A percentile compares a stretch with the other conserved stretches of the same genome.
These are phyloP conservation scores for Melanomma pulvis-pyrius DNA, from an alignment of 495 filamentous ascomycete genomes.

Conservation along the genomic window DNA sequence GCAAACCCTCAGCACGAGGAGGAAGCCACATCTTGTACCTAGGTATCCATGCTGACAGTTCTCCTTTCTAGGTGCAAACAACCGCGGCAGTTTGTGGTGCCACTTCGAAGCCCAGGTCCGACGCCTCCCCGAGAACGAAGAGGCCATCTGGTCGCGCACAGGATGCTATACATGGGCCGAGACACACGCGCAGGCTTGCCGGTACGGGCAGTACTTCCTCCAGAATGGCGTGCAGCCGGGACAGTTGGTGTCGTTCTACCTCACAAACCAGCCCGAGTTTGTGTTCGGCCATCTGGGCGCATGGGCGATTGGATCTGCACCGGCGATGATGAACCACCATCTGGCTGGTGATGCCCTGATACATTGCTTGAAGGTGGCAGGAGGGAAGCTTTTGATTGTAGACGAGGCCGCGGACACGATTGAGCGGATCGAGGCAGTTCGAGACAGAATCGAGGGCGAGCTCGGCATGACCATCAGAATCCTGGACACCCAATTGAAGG, in stretches of 20 bases:
- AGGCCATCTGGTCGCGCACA: slow-evolving; percentile 68
- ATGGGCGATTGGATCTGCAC: slow-evolving; percentile 66
- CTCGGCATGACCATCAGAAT: slow-evolving; percentile 59
- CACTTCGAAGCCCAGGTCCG: slow-evolving; percentile 61
- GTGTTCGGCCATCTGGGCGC: slow-evolving; percentile 64
- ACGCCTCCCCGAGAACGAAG: slow-evolving; percentile 50
- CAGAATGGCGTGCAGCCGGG: slow-evolving; percentile 61
- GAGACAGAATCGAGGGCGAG: slow-evolving; percentile 51
- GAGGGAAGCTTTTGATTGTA: slow-evolving; percentile 63
- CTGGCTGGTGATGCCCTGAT: slow-evolving; percentile 65
- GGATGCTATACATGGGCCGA: slow-evolving; percentile 66
- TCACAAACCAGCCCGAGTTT: slow-evolving; percentile 71
- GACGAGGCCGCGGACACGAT: slow-evolving; percentile 62
- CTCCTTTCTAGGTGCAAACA: slow-evolving; percentile 47
- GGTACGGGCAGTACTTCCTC: slow-evolving; percentile 68
- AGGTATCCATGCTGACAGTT: not conserved
- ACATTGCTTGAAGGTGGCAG: slow-evolving; percentile 68
- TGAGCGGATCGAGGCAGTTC: slow-evolving; percentile 59
- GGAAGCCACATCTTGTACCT: slow-evolving; percentile 4
- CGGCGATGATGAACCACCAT: slow-evolving; percentile 75
- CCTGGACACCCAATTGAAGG: slow-evolving; percentile 53
- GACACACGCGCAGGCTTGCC: slow-evolving; percentile 56
- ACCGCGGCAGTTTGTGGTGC: slow-evolving; percentile 65
- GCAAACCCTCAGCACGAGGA: not conserved
- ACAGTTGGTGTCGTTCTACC: slow-evolving; percentile 70